Base-by-base conservation (phyloP, 768 basidiomycete species). In the Leccinum boreale region DNA sequence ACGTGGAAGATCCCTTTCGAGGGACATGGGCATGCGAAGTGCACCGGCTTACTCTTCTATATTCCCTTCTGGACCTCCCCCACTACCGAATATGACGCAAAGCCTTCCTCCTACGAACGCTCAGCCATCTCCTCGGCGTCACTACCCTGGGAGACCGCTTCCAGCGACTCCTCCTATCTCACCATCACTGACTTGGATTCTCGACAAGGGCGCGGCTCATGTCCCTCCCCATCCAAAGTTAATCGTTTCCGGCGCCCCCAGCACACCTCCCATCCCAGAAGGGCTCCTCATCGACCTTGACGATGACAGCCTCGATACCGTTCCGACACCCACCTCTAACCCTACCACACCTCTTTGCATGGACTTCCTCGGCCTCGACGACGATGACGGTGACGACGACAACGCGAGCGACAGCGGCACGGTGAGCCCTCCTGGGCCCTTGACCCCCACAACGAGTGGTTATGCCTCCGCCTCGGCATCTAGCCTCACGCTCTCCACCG, bases 251-350 rank as follows among this genome's bases (percentile, higher is more conserved):
- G 50, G 48, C 24, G 12, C 64, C 3, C 67, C 67, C 0, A 59
- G 61, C 2, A 71, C 69, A 71, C 60, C 78, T 73, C 67, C 64
- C 74, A 62, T 81, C 75, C 55, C 72, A 75, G 57, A 85, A 62
- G 85, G 82, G 2, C 66, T 84, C 21, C 70, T 85, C 28, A 85
- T 86, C 58, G 81, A 86, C 69, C 70, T 85, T 19, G 77, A 81
- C 28, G 82, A 81, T 47, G 67, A 68, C 24, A 74, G 70, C 49
- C 64, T 74, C 10, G 72, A 73, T 33, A 56, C 56, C 50, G 48
- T 48, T 3, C 9, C 62, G 19, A 67, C 35, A 29, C 35, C 58
- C 2, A 17, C 59, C 26, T 39, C 57, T 5, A 58, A 53, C 35
- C 52, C 61, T 24, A 31, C 58, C 2, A 45, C 59, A 3, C 72